These are phyloP conservation scores for Mortierella sp. DNA, from an alignment of 371 early-diverging fungal genomes.

Conservation along the genomic window DNA sequence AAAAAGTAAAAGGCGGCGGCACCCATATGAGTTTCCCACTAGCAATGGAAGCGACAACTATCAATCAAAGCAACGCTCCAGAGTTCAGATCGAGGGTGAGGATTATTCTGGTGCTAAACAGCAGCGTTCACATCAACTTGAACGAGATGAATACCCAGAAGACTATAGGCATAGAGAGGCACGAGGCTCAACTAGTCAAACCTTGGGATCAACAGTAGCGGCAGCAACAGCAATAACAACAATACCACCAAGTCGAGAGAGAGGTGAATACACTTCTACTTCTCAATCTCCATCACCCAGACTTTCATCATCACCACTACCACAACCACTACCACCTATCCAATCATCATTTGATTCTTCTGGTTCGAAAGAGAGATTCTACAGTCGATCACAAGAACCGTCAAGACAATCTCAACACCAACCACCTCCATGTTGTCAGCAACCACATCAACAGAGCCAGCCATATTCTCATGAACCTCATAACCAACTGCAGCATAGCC, in stretches of 20 bases:
- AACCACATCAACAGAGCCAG: slow-evolving; percentile 4
- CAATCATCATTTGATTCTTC: neutral
- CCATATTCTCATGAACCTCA: neutral
- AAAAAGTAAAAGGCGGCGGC: slow-evolving; percentile 14
- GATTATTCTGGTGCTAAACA: neutral
- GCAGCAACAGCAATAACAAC: neutral
- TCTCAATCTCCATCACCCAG: slow-evolving; percentile 12
- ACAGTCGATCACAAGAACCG: neutral
- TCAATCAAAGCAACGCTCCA: slow-evolving; percentile 10
- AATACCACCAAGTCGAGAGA: neutral
- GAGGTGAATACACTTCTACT: neutral
- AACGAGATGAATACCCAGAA: neutral
- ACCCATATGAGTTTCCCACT: slow-evolving; percentile 12
- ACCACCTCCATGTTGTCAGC: slow-evolving; percentile 4
- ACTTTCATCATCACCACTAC: neutral
- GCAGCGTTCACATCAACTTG: neutral
- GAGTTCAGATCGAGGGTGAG: neutral
- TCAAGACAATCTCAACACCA: neutral
- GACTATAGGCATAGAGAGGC: neutral
- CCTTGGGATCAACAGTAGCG: neutral
- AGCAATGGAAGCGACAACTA: neutral
- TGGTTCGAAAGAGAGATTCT: neutral
- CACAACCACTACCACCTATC: too few relatives aligned
- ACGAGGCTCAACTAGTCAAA: neutral
- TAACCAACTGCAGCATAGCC: neutral